phyloP scores from a whole-genome alignment of 208 protist species.

The Trypanosomatidae sp. region DNA sequence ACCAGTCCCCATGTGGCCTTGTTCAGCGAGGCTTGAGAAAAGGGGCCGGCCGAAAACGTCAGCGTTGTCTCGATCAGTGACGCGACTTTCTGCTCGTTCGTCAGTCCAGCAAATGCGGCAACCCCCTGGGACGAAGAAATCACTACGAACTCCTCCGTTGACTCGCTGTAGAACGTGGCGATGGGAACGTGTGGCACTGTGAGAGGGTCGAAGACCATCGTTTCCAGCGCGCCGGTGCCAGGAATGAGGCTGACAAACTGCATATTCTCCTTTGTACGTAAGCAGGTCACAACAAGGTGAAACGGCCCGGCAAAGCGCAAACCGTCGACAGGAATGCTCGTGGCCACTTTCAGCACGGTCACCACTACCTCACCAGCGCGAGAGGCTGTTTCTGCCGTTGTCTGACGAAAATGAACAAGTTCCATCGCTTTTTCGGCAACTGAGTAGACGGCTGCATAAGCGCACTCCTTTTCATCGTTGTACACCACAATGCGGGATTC shows the following conservation, averaged over 20 bases:
- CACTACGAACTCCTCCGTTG: conserved; percentile 20
- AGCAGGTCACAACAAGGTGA: conserved; percentile 26
- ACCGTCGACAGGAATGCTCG: conserved; percentile 15
- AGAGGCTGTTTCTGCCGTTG: neutral
- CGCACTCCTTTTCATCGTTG: conserved; percentile 3
- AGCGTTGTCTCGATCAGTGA: conserved; percentile 13
- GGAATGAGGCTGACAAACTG: conserved; percentile 28
- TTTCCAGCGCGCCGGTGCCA: conserved; percentile 13
- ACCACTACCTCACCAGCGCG: neutral
- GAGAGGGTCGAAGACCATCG: conserved; percentile 21
- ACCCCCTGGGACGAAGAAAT: conserved; percentile 18
- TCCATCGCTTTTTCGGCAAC: conserved; percentile 7
- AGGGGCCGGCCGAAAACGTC: conserved; percentile 19
- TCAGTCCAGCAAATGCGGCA: conserved; percentile 4
- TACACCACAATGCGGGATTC: conserved; percentile 14
- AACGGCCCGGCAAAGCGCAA: conserved; percentile 30
- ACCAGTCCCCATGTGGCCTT: conserved; percentile 6
- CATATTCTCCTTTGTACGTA: conserved; percentile 15
- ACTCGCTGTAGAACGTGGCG: conserved; percentile 18
- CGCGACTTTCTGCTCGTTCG: conserved; percentile 3
- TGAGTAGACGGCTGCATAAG: conserved; percentile 17
- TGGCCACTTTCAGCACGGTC: conserved; percentile 6
- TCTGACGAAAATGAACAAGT: conserved; percentile 8
- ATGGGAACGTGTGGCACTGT: conserved; percentile 13
- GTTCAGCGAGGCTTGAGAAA: conserved; percentile 11